Conservation (phyloP, 2,329 filamentous ascomycete genomes). For the Neonectria ditissima region DNA sequence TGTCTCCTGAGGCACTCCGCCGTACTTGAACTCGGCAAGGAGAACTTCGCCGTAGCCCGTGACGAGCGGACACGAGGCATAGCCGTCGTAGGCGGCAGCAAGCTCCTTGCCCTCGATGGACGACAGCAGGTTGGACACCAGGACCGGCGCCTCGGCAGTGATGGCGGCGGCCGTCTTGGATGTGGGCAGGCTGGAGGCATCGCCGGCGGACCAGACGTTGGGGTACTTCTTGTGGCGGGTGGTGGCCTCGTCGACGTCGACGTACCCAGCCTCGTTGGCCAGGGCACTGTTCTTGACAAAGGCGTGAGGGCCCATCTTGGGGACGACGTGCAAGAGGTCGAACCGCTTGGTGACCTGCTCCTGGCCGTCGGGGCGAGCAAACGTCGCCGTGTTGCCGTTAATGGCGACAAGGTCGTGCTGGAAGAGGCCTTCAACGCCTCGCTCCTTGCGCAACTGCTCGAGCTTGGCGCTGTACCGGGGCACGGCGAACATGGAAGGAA, state of each 20-base stretch:
- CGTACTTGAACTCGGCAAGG: constrained; percentile 75
- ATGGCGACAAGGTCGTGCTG: constrained; percentile 67
- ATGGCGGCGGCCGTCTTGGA: constrained; percentile 68
- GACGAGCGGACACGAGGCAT: constrained; percentile 66
- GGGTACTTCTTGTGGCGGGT: constrained; percentile 64
- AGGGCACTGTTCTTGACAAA: constrained; percentile 66
- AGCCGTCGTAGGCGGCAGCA: constrained; percentile 63
- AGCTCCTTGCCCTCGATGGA: constrained; percentile 59
- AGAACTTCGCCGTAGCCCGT: constrained; percentile 72
- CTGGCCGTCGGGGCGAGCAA: constrained; percentile 58
- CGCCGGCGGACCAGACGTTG: constrained; percentile 71
- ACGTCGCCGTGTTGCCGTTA: constrained; percentile 65
- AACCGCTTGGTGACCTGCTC: constrained; percentile 61
- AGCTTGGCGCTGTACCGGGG: constrained; percentile 69
- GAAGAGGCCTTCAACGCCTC: constrained; percentile 69
- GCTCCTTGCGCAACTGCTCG: constrained; percentile 64
- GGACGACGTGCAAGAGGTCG: constrained; percentile 67
- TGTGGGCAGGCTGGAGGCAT: constrained; percentile 68
- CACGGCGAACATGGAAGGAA: constrained; percentile 70
- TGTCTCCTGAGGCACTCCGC: constrained; percentile 71
- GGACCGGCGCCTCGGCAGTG: constrained; percentile 62
- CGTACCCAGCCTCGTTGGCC: constrained; percentile 66
- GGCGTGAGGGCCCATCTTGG: constrained; percentile 69
- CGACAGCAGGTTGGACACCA: constrained; percentile 61
- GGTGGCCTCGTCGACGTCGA: constrained; percentile 67